These are phyloP conservation scores for Pharus latifolius DNA, from an alignment of 176 grass and related monocot genomes.

Conservation along the genomic window DNA sequence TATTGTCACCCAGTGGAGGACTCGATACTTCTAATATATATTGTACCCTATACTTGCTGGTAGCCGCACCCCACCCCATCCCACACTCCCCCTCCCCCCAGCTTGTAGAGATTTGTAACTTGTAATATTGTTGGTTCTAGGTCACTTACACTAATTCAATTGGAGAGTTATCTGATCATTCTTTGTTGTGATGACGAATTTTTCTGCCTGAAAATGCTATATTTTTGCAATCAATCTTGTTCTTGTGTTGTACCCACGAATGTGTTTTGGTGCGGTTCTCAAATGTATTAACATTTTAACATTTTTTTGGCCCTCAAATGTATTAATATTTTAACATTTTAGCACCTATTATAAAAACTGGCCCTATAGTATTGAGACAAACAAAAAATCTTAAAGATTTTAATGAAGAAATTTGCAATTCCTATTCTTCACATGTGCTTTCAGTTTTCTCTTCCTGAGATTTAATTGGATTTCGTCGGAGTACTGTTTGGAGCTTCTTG, in stretches of 20 bases:
- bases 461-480: too few relatives aligned
- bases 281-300: too few relatives aligned
- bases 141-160: conserved; percentile 21
- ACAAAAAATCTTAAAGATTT: too few relatives aligned
- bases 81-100: background rate
- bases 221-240: background rate
- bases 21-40: background rate
- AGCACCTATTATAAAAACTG: too few relatives aligned
- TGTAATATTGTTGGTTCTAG: conserved; percentile 17
- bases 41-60: conserved; percentile 7
- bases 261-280: background rate
- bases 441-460: too few relatives aligned
- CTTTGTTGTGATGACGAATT: conserved; percentile 2
- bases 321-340: too few relatives aligned
- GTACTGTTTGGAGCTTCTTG: too few relatives aligned
- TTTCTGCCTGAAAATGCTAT: background rate
- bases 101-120: conserved; percentile 18
- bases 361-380: too few relatives aligned
- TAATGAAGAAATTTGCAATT: too few relatives aligned
- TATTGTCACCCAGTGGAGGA: conserved; percentile 5
- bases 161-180: conserved; percentile 3
- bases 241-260: background rate
- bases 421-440: too few relatives aligned
- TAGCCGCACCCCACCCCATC: too few relatives aligned
- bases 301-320: too few relatives aligned